These are phyloP conservation scores for Globisporangium paddicum DNA, from an alignment of 352 stramenopile species.

Conservation along the genomic window DNA sequence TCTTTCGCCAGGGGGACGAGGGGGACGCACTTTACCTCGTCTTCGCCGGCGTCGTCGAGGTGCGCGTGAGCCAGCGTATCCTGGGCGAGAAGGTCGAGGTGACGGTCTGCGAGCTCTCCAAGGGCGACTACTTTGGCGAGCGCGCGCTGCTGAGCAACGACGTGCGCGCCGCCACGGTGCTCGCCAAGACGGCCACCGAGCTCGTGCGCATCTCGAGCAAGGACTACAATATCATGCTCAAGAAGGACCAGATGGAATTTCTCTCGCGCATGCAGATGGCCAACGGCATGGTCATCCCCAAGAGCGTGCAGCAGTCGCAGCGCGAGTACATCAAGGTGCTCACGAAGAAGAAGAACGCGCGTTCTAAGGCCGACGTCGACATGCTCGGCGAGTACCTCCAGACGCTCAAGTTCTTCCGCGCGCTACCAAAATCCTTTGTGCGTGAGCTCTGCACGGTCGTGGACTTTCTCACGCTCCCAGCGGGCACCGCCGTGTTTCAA, in stretches of 20 bases:
- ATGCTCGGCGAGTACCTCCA: conserved; percentile 68
- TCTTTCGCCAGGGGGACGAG: conserved; percentile 69
- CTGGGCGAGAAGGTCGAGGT: conserved; percentile 62
- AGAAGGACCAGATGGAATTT: conserved; percentile 68
- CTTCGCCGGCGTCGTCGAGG: conserved; percentile 54
- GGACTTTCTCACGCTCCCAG: conserved; percentile 38
- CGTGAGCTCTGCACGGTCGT: conserved; percentile 66
- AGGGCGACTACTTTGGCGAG: conserved; percentile 75
- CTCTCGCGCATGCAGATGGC: conserved; percentile 57
- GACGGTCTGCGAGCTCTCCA: conserved; percentile 55
- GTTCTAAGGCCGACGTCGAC: conserved; percentile 48
- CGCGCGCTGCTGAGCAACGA: conserved; percentile 60
- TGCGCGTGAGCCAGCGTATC: conserved; percentile 54
- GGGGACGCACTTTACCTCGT: conserved; percentile 73
- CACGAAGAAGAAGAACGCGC: conserved; percentile 39
- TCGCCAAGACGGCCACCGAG: conserved; percentile 47
- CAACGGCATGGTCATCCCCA: conserved; percentile 19
- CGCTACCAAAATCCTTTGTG: conserved; percentile 51
- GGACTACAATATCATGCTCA: conserved; percentile 74
- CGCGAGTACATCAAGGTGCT: conserved; percentile 57
- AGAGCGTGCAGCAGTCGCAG: conserved; percentile 21
- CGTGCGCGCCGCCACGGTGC: conserved; percentile 48
- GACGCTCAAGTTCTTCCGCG: conserved; percentile 76
- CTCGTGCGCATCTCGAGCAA: conserved; percentile 60
- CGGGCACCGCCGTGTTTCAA: conserved; percentile 44